Conservation (phyloP, 352 stramenopile genomes). For the Pythium vanterpoolii region DNA sequence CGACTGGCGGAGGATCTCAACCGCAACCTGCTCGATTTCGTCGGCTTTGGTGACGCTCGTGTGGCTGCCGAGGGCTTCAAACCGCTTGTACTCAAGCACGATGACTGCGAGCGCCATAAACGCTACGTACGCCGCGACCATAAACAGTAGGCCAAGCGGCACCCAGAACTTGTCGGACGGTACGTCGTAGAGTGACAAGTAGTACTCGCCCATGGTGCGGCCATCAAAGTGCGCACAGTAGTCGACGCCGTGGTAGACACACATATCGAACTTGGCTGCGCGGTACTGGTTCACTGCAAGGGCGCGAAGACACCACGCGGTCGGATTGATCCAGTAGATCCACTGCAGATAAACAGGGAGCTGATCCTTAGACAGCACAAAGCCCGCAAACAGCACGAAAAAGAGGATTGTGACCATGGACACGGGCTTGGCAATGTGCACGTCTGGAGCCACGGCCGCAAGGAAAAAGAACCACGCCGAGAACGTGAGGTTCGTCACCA, state of each 20-base stretch:
- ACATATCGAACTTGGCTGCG: constrained; percentile 31
- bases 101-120: constrained; percentile 23
- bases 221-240: constrained; percentile 12
- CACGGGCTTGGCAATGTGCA: constrained; percentile 44
- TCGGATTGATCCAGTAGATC: constrained; percentile 59
- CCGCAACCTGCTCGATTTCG: not conserved
- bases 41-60: constrained; percentile 27
- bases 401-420: constrained; percentile 38
- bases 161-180: constrained; percentile 24
- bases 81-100: constrained; percentile 28
- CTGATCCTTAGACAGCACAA: constrained; percentile 46
- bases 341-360: constrained; percentile 52
- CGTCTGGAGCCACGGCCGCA: constrained; percentile 22
- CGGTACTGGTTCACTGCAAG: constrained; percentile 45
- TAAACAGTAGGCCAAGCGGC: constrained; percentile 24
- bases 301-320: constrained; percentile 39
- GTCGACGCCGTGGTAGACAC: constrained; percentile 25
- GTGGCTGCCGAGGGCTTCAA: constrained; percentile 17
- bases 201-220: constrained; percentile 27
- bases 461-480: constrained; percentile 51
- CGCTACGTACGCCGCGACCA: constrained; percentile 24
- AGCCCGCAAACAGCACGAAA: constrained; percentile 57
- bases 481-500: constrained; percentile 49
- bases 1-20: constrained; percentile 20
- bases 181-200: constrained; percentile 26